Evolutionary conservation across 768 basidiomycete genomes (phyloP).

Genomic region (Pseudohyphozyma bogoriensis): DNA sequence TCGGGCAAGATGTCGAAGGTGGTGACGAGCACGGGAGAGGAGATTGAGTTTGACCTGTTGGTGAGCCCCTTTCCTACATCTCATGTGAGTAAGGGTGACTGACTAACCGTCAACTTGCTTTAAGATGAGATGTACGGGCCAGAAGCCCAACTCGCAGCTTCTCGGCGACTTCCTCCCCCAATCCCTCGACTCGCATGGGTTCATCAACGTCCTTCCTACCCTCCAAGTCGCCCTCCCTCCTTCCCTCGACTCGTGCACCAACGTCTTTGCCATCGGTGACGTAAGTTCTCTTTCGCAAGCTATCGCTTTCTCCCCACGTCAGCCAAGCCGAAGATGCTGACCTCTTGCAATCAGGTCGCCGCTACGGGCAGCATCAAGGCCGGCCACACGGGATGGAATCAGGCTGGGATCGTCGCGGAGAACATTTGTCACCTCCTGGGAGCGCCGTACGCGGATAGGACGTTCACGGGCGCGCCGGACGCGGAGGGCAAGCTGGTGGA

Average conservation of each 20-base stretch:
- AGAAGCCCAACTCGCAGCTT: slow-evolving; percentile 32
- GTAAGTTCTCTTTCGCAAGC: slow-evolving; percentile 7
- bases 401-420: slow-evolving; percentile 24
- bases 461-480: background rate
- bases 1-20: slow-evolving; percentile 9
- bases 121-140: slow-evolving; percentile 33
- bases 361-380: slow-evolving; percentile 32
- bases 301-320: background rate
- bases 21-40: background rate
- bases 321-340: background rate
- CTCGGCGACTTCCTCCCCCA: slow-evolving; percentile 20
- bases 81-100: background rate
- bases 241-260: slow-evolving; percentile 4
- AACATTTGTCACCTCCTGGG: slow-evolving; percentile 1
- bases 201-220: slow-evolving; percentile 24
- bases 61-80: background rate
- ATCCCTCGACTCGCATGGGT: slow-evolving; percentile 23
- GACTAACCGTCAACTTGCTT: background rate
- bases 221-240: slow-evolving; percentile 25
- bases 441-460: too few species aligned
- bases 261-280: slow-evolving; percentile 32
- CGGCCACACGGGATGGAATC: slow-evolving; percentile 33
- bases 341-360: slow-evolving; percentile 18
- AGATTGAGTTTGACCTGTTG: slow-evolving; percentile 21
- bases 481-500: too few species aligned